Base-by-base conservation (phyloP, 257 asterid species). In the Solanum arcanum region DNA sequence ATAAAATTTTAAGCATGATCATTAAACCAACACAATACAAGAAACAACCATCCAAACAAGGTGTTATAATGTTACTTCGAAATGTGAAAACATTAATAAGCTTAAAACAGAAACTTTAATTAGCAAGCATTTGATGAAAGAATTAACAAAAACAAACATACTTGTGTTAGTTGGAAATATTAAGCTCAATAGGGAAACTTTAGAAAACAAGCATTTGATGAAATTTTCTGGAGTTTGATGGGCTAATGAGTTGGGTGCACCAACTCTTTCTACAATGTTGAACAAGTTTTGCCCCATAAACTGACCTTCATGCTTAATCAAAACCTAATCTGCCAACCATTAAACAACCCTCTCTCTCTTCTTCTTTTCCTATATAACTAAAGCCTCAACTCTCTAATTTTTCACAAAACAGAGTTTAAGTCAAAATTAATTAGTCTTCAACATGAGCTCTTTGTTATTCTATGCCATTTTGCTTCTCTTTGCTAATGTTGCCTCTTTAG, bases 171-270 rank as follows among this genome's bases (percentile, higher is more conserved):
- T 41, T 74, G 7, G 83, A 76, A 76, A 76, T 77, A 46, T 46
- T 78, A 47, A 15, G 42, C 84, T 44, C 25, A 78, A 78, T 46
- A 44, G 7, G 77, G 73, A 87, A 90, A 86, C 93, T 89, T 93
- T 68, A 39, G 86, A 90, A 70, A 86, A 44, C 80, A 94, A 92
- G 92, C 83, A 86, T 86, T 35, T 42, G 83, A 86, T 85, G 86
- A 81, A 89, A 90, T 87, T 5, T 86, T 46, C 44, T 89, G 89
- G 86, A 87, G 88, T 91, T 84, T 86, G 90, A 89, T 86, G 62
- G 33, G 75, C 44, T 64, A 89, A 86, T 90, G 89, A 95, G 97
- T 91, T 56, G 94, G 97, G 94, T 95, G 94, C 93, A 94, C 92
- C 98, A 90, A 94, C 96, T 90, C 68, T 33, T 31, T 62, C 37